phyloP scores from a whole-genome alignment of 805 yeast species.

The Candida silvatica region DNA sequence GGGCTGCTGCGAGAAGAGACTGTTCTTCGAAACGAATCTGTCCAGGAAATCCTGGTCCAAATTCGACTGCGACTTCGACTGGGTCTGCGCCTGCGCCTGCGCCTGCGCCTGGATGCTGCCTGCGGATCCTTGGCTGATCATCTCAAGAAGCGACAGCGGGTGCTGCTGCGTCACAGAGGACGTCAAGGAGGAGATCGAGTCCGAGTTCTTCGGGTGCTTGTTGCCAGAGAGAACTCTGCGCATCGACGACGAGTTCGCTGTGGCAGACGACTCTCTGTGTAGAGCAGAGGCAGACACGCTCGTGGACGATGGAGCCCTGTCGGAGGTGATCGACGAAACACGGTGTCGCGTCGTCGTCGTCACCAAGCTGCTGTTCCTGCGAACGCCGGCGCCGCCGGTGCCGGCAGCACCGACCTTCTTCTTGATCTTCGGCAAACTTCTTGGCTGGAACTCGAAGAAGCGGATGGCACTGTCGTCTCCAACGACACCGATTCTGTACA shows the following conservation, averaged over 20 bases:
- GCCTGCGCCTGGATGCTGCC: too few species aligned
- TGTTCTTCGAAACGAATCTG: background rate
- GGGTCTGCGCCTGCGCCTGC: too few species aligned
- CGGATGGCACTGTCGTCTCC: conserved; percentile 47
- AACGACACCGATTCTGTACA: conserved; percentile 42
- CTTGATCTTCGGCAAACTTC: conserved; percentile 29
- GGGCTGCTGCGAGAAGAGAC: background rate
- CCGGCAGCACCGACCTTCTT: conserved; percentile 11
- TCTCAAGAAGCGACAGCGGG: conserved; percentile 18
- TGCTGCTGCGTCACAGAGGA: conserved; percentile 9
- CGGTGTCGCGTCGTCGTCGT: conserved; percentile 4
- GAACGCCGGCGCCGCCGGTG: conserved; percentile 6
- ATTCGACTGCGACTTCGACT: background rate
- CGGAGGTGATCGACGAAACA: background rate
- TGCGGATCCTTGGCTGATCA: conserved; percentile 19
- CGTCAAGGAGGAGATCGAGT: conserved; percentile 1
- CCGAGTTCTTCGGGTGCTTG: background rate
- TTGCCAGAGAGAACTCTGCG: conserved; percentile 1
- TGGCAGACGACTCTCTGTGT: background rate
- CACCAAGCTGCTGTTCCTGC: background rate
- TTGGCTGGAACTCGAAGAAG: conserved; percentile 48
- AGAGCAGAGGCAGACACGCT: background rate
- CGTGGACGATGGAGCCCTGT: background rate
- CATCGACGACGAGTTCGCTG: background rate
- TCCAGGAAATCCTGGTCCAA: conserved; percentile 1